Conservation (phyloP, 768 basidiomycete genomes). For the Daedaleopsis sinensis region DNA sequence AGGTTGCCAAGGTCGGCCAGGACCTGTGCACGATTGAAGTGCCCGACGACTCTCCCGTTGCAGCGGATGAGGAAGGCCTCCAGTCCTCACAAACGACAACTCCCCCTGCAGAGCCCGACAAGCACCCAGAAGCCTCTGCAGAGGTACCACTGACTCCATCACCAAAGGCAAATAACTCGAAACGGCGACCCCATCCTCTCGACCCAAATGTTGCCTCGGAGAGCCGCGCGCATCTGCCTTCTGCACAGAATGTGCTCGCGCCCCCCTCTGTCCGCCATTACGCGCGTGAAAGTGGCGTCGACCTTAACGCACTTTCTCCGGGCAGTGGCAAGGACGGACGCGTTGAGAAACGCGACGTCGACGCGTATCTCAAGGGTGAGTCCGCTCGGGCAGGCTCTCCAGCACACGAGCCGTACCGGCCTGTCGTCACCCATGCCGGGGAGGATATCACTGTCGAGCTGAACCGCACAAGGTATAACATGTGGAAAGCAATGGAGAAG, state of each 20-base stretch:
- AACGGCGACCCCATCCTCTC: constrained; percentile 55
- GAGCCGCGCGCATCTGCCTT: constrained; percentile 3
- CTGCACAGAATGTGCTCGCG: constrained; percentile 53
- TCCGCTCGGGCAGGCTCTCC: constrained; percentile 11
- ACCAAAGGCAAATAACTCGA: background rate
- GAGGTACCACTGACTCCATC: background rate
- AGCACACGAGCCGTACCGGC: constrained; percentile 6
- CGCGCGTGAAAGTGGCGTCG: constrained; percentile 66
- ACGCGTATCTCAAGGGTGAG: constrained; percentile 51
- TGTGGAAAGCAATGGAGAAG: constrained; percentile 92
- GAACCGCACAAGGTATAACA: constrained; percentile 74
- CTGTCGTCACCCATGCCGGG: constrained; percentile 13
- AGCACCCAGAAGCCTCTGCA: background rate
- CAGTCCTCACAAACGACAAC: background rate
- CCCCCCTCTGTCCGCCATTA: constrained; percentile 80
- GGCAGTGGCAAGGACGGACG: constrained; percentile 78
- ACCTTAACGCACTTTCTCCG: constrained; percentile 56
- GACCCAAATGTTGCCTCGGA: constrained; percentile 53
- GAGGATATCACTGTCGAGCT: constrained; percentile 70
- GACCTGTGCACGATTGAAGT: constrained; percentile 81
- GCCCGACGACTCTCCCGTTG: constrained; percentile 51
- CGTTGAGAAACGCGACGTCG: constrained; percentile 75
- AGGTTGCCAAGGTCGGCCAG: constrained; percentile 81
- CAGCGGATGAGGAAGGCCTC: background rate
- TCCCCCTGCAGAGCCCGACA: background rate